Evolutionary conservation across 352 stramenopile genomes (phyloP).

Genomic region (Globisporangium polare): DNA sequence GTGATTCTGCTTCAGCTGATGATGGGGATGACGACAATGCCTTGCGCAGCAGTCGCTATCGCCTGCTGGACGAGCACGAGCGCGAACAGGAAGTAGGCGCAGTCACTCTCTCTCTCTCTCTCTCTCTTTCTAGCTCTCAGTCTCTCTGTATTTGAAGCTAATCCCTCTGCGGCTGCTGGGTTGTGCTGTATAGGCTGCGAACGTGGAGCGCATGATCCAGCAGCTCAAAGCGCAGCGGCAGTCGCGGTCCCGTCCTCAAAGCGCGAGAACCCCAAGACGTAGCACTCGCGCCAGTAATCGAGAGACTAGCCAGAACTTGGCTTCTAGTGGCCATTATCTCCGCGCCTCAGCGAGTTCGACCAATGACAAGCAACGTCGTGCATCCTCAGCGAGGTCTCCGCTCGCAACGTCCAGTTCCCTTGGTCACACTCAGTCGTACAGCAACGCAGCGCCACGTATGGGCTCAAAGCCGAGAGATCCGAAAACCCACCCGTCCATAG

Average conservation of each 20-base stretch:
- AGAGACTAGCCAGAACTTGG: background rate
- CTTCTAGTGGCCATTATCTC: background rate
- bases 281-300: background rate
- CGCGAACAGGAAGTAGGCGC: constrained; percentile 26
- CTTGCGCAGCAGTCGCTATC: constrained; percentile 28
- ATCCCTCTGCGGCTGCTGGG: background rate
- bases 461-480: background rate
- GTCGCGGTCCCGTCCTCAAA: constrained; percentile 1
- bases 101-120: background rate
- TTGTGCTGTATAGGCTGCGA: constrained; percentile 18
- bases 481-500: background rate
- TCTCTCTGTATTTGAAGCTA: background rate
- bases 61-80: constrained; percentile 35
- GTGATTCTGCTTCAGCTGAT: background rate
- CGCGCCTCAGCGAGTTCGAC: background rate
- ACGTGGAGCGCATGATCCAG: constrained; percentile 42
- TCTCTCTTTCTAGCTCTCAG: no score
- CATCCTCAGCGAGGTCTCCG: background rate
- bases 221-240: constrained; percentile 30
- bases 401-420: background rate
- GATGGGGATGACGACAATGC: background rate
- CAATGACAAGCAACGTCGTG: background rate
- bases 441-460: background rate
- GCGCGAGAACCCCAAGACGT: background rate
- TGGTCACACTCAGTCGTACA: background rate